Base-by-base conservation (phyloP, 169 alveolate species). In the Eimeria tenella region DNA sequence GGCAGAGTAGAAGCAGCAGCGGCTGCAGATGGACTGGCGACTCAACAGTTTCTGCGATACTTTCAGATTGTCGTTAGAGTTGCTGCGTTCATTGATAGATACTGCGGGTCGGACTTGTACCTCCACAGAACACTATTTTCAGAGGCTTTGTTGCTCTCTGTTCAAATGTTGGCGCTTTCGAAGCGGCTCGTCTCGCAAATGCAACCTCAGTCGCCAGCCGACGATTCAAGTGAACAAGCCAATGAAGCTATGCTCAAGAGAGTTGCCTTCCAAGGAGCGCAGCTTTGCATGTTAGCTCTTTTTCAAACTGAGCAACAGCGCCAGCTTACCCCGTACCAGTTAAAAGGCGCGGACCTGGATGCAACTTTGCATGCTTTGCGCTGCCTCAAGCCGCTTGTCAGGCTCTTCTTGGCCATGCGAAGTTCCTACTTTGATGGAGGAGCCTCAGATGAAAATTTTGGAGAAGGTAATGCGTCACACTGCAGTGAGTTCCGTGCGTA, bases 81-180 rank as follows among this genome's bases (percentile, higher is more conserved):
- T 6, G 21, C 73, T 50, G 23, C 50, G 7, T 81, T 81, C 58
- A 52, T 81, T 6, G 89, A 81, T 13, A 23, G 52, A 2, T 81
- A 81, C 52, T 81, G 89, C 58, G 50, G 70, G 15, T 31, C 19
- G 5, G 73, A 55, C 23, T 81, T 19, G 70, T 11, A 55, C 21
- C 17, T 81, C 7, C 89, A 55, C n/a, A 17, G 55, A 21, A 42
- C 23, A 11, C 71, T 81, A 8, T 81, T 81, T 60, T 81, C 89
- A n/a, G 89, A 81, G 23, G 89, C 89, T n/a, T 71, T 81, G 89
- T 53, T 81, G 53, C 71, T 81, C 31, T 52, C 89, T 15, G 52
- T 81, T n/a, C 89, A 53, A 9, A 81, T 81, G 70, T 55, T 81
- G 89, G 71, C 89, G 13, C 10, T 21, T 42, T 56, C 89, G 53